A percentile compares a stretch with the other conserved stretches of the same genome.
Conservation (phyloP, 352 stramenopile genomes). For the Phytophthora pinifolia region DNA sequence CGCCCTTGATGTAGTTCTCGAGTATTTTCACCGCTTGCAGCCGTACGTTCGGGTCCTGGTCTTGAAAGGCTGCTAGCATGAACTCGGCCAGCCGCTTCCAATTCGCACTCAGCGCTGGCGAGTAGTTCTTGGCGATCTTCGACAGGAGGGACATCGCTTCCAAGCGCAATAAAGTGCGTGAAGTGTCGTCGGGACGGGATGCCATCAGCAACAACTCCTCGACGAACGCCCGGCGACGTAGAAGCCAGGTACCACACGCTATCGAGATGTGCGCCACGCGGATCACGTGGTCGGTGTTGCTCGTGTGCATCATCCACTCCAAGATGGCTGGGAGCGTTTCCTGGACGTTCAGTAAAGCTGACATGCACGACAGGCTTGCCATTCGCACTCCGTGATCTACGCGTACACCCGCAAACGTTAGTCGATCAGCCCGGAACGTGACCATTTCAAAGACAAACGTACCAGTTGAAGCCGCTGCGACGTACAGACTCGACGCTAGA, state of each 20-base stretch:
- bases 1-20: slow-evolving; percentile 88
- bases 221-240: slow-evolving; percentile 70
- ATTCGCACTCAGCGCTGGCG: slow-evolving; percentile 61
- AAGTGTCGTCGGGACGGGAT: slow-evolving; percentile 57
- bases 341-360: slow-evolving; percentile 71
- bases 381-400: slow-evolving; percentile 80
- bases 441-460: slow-evolving; percentile 3
- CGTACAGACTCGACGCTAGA: slow-evolving; percentile 71
- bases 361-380: slow-evolving; percentile 79
- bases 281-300: slow-evolving; percentile 42
- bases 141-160: slow-evolving; percentile 84
- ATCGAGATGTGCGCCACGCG: slow-evolving; percentile 66
- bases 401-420: slow-evolving; percentile 4
- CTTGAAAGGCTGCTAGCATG: slow-evolving; percentile 81
- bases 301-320: slow-evolving; percentile 72
- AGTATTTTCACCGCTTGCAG: slow-evolving; percentile 88
- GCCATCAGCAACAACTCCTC: slow-evolving; percentile 74
- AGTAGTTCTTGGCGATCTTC: slow-evolving; percentile 87
- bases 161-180: slow-evolving; percentile 55
- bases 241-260: slow-evolving; percentile 51
- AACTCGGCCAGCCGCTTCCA: slow-evolving; percentile 75
- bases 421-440: background rate
- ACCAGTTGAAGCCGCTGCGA: slow-evolving; percentile 57
- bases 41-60: slow-evolving; percentile 82
- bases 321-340: slow-evolving; percentile 61